phyloP scores from a whole-genome alignment of 805 yeast genomes.

The Torulaspora maleeae region DNA sequence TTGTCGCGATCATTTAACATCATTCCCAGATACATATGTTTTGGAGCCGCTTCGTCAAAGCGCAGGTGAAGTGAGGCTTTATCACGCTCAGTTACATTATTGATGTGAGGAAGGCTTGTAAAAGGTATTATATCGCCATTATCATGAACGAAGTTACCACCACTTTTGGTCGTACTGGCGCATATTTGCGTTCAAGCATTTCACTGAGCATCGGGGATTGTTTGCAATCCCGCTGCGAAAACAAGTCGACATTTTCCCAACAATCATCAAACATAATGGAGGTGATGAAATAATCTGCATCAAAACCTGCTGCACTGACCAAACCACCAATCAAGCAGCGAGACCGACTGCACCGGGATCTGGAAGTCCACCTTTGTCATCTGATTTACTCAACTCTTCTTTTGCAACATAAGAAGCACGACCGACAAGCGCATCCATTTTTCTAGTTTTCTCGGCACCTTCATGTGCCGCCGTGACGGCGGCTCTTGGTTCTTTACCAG shows the following conservation, averaged over 20 bases:
- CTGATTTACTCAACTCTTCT: constrained; percentile 27
- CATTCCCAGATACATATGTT: constrained; percentile 4
- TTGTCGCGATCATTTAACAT: no score
- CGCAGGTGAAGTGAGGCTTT: constrained; percentile 39
- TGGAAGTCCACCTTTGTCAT: constrained; percentile 52
- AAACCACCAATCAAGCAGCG: constrained; percentile 41
- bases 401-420: constrained; percentile 85
- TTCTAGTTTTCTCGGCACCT: constrained; percentile 68
- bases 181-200: constrained; percentile 37
- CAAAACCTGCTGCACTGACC: constrained; percentile 18
- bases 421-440: constrained; percentile 75
- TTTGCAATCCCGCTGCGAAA: constrained; percentile 8
- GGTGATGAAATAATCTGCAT: not conserved
- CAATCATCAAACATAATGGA: no score
- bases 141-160: constrained; percentile 39
- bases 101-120: constrained; percentile 34
- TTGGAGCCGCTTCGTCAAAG: constrained; percentile 40
- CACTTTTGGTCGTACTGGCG: constrained; percentile 39
- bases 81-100: constrained; percentile 34
- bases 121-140: constrained; percentile 32
- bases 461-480: constrained; percentile 63
- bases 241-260: constrained; percentile 23
- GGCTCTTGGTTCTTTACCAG: constrained; percentile 44
- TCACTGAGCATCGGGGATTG: constrained; percentile 16
- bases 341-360: constrained; percentile 90